phyloP scores from a whole-genome alignment of 805 yeast genomes.

The Yamadazyma olivae region DNA sequence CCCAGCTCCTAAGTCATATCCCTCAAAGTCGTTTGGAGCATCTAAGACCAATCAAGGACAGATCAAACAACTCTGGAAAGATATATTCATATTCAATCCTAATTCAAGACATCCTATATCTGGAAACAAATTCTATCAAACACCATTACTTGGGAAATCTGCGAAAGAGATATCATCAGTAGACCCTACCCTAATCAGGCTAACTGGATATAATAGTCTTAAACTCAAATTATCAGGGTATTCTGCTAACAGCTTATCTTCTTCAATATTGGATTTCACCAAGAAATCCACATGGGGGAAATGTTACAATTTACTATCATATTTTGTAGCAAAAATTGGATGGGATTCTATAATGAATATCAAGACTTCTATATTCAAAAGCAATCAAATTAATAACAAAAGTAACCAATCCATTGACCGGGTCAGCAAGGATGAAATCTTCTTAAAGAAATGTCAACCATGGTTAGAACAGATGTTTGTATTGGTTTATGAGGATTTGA shows the following conservation, averaged over 20 bases:
- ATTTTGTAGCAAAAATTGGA: conserved; percentile 65
- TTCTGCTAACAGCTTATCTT: conserved; percentile 23
- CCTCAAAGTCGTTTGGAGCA: background rate
- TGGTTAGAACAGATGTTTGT: conserved; percentile 79
- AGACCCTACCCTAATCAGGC: conserved; percentile 24
- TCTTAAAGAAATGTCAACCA: conserved; percentile 48
- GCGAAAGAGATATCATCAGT: conserved; percentile 35
- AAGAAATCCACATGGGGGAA: conserved; percentile 41
- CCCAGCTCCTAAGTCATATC: conserved; percentile 20
- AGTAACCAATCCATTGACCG: background rate
- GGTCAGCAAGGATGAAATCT: conserved; percentile 20
- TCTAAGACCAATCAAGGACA: conserved; percentile 17
- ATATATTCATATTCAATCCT: conserved; percentile 25
- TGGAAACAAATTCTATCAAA: conserved; percentile 33
- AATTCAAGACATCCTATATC: conserved; percentile 31
- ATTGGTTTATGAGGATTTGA: conserved; percentile 62
- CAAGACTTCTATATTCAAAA: conserved; percentile 67
- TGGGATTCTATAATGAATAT: conserved; percentile 75
- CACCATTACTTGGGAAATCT: conserved; percentile 32
- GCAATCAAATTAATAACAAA: background rate
- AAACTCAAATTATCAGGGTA: conserved; percentile 29
- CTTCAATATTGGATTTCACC: conserved; percentile 30
- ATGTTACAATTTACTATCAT: conserved; percentile 63
- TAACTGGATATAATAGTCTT: conserved; percentile 24
- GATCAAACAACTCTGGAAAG: conserved; percentile 31